Percentiles rank a stretch among this genome's conserved stretches.
phyloP scores from a whole-genome alignment of 73 alveolate species.

The Tetrahymena borealis region DNA sequence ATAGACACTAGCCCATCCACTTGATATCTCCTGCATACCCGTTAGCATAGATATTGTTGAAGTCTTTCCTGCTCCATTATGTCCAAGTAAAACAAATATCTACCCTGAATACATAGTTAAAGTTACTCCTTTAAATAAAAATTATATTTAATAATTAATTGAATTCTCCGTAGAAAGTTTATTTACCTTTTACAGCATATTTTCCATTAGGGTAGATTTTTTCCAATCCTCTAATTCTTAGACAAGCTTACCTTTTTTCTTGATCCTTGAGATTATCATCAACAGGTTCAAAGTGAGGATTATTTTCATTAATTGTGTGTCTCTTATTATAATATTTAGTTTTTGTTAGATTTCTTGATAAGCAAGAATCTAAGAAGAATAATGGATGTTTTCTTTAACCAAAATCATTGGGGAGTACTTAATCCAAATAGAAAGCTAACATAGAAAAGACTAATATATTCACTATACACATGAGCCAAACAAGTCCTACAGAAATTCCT shows the following conservation, averaged over 20 bases:
- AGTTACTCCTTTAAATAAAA: neutral
- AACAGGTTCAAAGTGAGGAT: neutral
- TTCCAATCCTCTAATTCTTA: conserved; percentile 1
- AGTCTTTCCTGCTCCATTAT: conserved; percentile 48
- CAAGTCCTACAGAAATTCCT: neutral
- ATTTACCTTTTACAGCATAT: neutral
- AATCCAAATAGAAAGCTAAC: conserved; percentile 57
- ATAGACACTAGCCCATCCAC: conserved; percentile 22
- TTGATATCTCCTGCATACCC: conserved; percentile 15
- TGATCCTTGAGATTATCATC: neutral
- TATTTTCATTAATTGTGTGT: conserved; percentile 11
- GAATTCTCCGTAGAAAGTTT: conserved; percentile 33
- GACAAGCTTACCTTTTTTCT: neutral
- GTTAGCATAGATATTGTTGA: conserved; percentile 40
- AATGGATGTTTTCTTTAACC: conserved; percentile 62
- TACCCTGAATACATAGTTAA: conserved; percentile 31
- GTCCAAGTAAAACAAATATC: conserved; percentile 35
- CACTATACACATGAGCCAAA: neutral
- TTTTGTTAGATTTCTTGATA: neutral
- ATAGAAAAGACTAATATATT: conserved; percentile 28
- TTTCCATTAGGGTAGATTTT: conserved; percentile 23
- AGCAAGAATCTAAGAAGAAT: conserved; percentile 21
- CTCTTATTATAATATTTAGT: neutral
- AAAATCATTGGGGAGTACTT: conserved; percentile 64
- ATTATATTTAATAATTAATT: conserved; percentile 7